Percentiles rank a stretch among this genome's conserved stretches.
Conservation (phyloP, 768 basidiomycete species). For the Lentinula aciculospora region DNA sequence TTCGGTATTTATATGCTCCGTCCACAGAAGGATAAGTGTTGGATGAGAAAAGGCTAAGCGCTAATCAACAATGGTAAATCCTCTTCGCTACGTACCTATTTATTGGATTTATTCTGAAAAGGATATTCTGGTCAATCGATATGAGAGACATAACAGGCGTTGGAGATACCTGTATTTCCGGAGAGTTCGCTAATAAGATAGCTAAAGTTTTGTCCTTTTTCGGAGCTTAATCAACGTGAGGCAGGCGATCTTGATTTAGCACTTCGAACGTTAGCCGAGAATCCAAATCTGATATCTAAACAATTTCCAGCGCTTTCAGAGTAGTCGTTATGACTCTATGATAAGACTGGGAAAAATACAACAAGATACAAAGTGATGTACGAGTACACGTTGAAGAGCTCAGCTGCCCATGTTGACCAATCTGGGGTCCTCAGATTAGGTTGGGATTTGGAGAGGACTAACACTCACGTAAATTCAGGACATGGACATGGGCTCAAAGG, state of each 20-base stretch:
- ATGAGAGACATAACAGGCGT: neutral
- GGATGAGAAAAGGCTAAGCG: neutral
- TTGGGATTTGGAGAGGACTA: neutral
- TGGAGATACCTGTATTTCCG: neutral
- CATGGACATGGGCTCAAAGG: conserved; percentile 14
- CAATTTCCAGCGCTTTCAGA: neutral
- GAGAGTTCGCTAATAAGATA: neutral
- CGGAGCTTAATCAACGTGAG: neutral
- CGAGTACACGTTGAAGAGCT: neutral
- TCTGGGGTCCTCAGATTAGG: too few species aligned
- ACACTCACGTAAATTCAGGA: conserved; percentile 3
- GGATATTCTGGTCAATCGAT: neutral
- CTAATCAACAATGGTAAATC: neutral
- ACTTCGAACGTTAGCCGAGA: neutral
- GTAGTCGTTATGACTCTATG: neutral
- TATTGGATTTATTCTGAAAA: neutral
- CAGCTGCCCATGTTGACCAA: neutral
- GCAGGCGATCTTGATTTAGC: neutral
- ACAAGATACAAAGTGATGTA: neutral
- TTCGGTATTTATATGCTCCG: neutral
- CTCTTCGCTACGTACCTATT: neutral
- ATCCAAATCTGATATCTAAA: neutral
- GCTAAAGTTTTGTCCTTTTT: neutral
- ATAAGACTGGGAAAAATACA: neutral
- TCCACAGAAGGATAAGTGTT: neutral